Base-by-base conservation (phyloP, 345 rosid species). In the Brassica rapa region DNA sequence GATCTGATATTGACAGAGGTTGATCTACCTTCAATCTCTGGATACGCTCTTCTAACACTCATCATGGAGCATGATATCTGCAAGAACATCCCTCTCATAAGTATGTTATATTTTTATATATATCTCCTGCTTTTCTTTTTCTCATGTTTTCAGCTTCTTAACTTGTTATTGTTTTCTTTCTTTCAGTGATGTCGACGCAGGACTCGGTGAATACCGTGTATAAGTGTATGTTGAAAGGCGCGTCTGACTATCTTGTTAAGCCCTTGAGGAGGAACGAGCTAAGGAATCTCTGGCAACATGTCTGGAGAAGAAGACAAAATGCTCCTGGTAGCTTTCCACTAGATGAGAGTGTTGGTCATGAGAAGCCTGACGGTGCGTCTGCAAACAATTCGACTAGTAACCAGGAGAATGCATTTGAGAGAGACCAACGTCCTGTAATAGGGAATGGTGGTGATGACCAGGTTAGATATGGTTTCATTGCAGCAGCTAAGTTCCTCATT, bases 221-320 rank as follows among this genome's bases (percentile, higher is more conserved):
- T 71, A 95, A 88, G 68, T 95, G 99, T 75, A 91, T 95, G 97
- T 74, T 89, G 88, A 91, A 86, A 83, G 97, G 98, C 76, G 93
- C 98, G 30, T 91, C 91, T 21, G 98, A 95, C 78, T 95, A 91
- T 84, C 97, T 95, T 65, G 94, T 95, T 33, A 95, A 95, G 85
- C 99, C 99, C 14, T 79, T 95, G 71, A 86, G 99, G 84, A 93
- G 87, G 82, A 95, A 95, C 66, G 99, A 95, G 84, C 79, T 95
- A 57, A 93, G 89, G 75, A 93, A 90, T 82, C 85, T 95, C 70
- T 95, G 99, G 99, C 99, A 91, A 86, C 98, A 95, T 84, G 93
- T 89, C 32, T 95, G 98, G 99, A 91, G 98, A 83, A 91, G 96
- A 87, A 91, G 96, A 87, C 91, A 86, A 86, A 60, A 86, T 8